These are phyloP conservation scores for Carex kokanica DNA, from an alignment of 176 grass and related monocot species.

Conservation along the genomic window DNA sequence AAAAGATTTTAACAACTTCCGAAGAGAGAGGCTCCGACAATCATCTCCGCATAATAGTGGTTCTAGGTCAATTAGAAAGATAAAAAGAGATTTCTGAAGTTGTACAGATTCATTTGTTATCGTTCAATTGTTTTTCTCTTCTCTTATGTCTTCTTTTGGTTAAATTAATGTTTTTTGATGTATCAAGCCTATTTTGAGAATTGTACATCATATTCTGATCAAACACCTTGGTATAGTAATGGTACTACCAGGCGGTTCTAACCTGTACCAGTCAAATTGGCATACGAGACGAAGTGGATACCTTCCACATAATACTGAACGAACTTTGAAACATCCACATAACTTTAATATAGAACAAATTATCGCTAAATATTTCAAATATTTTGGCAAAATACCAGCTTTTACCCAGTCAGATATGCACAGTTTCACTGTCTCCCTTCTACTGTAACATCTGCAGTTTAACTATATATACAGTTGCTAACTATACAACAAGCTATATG, in stretches of 20 bases:
- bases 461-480: slow-evolving; percentile 39
- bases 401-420: not conserved
- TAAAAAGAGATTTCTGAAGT: not conserved
- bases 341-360: not conserved
- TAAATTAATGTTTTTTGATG: not conserved
- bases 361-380: slow-evolving; percentile 5
- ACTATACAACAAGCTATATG: slow-evolving; percentile 41
- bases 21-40: slow-evolving; percentile 39
- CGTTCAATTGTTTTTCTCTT: not conserved
- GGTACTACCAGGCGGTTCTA: not conserved
- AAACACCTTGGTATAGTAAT: not conserved
- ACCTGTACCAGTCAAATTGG: not conserved
- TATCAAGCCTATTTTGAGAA: slow-evolving; percentile 1
- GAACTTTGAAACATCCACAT: not conserved
- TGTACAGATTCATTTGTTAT: slow-evolving; percentile 7
- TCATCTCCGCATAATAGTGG: not conserved
- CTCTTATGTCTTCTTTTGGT: not conserved
- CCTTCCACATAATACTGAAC: not conserved
- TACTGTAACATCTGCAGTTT: slow-evolving; percentile 10
- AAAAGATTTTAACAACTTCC: slow-evolving; percentile 59
- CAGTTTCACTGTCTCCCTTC: not conserved
- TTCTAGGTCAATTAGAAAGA: not conserved
- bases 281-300: not conserved
- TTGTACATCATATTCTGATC: slow-evolving; percentile 1
- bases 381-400: not conserved